These are phyloP conservation scores for Mycena alexandri DNA, from an alignment of 768 basidiomycete species.

Conservation along the genomic window DNA sequence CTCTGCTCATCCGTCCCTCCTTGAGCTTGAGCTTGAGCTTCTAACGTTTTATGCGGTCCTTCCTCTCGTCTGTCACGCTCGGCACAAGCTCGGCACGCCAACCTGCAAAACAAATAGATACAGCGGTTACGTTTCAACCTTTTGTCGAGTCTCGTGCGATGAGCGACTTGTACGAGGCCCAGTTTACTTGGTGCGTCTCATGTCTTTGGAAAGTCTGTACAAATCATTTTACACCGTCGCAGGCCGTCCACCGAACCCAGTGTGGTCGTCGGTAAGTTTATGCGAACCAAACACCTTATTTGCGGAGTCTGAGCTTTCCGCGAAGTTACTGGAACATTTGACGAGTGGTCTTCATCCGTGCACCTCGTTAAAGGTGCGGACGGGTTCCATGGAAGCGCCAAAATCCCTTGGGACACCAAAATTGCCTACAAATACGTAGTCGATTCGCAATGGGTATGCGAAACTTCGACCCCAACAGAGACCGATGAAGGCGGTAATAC, in stretches of 20 bases:
- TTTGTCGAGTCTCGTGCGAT: constrained; percentile 34
- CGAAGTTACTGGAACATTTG: not conserved
- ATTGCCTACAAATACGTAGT: constrained; percentile 85
- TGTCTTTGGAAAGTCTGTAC: constrained; percentile 24
- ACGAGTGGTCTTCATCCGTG: constrained; percentile 69
- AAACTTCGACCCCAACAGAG: constrained; percentile 69
- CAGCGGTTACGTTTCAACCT: too few species aligned
- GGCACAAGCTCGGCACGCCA: too few species aligned
- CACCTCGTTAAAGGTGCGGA: constrained; percentile 63
- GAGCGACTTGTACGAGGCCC: constrained; percentile 63
- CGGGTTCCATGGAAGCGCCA: constrained; percentile 68
- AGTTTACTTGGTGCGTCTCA: constrained; percentile 62
- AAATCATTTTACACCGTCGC: constrained; percentile 31
- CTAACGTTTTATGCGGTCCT: not conserved
- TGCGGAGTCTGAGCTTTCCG: too few species aligned
- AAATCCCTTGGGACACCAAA: constrained; percentile 73
- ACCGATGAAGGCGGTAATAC: constrained; percentile 71
- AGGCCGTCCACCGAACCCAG: constrained; percentile 73
- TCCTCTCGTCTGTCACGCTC: not conserved
- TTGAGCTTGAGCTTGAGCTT: too few species aligned
- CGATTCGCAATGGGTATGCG: constrained; percentile 73
- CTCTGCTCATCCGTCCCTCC: too few species aligned
- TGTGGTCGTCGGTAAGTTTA: constrained; percentile 69
- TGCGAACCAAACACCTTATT: too few species aligned
- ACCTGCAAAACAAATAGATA: constrained; percentile 44